Evolutionary conservation across 768 basidiomycete species (phyloP).

Genomic region (Tylopilus rubrobrunneus): DNA sequence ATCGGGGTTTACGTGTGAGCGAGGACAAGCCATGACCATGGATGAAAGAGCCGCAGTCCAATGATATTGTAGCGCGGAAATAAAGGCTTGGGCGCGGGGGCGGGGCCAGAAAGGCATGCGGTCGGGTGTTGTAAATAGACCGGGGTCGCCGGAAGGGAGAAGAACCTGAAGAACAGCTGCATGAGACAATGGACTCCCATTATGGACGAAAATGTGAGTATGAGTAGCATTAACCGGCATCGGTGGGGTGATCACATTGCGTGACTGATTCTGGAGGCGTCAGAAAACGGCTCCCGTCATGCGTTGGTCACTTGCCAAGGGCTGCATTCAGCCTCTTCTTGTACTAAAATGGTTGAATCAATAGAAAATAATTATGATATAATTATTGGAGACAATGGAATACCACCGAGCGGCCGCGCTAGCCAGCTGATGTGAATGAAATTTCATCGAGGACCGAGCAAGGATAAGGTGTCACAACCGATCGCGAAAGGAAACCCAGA

Average conservation of each 20-base stretch:
- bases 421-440: constrained; percentile 3
- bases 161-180: constrained; percentile 15
- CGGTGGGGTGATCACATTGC: constrained; percentile 14
- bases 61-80: constrained; percentile 22
- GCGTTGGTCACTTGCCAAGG: constrained; percentile 15
- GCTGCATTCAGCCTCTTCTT: constrained; percentile 5
- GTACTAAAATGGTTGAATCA: constrained; percentile 4
- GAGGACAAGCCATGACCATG: constrained; percentile 7
- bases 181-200: constrained; percentile 24
- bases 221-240: constrained; percentile 8
- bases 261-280: constrained; percentile 22
- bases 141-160: constrained; percentile 20
- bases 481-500: background rate
- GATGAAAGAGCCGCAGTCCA: constrained; percentile 5
- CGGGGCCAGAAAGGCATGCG: constrained; percentile 20
- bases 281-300: constrained; percentile 24
- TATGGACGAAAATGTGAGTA: constrained; percentile 14
- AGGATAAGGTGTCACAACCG: constrained; percentile 5
- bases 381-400: constrained; percentile 13
- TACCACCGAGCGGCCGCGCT: constrained; percentile 10
- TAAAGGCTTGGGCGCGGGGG: constrained; percentile 17
- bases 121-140: constrained; percentile 25
- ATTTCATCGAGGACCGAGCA: constrained; percentile 11
- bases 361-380: constrained; percentile 3
- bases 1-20: constrained; percentile 30